Percentiles rank a stretch among this genome's conserved stretches.
Conservation (phyloP, 129 eudicot species). For the Ambrosia artemisiifolia region DNA sequence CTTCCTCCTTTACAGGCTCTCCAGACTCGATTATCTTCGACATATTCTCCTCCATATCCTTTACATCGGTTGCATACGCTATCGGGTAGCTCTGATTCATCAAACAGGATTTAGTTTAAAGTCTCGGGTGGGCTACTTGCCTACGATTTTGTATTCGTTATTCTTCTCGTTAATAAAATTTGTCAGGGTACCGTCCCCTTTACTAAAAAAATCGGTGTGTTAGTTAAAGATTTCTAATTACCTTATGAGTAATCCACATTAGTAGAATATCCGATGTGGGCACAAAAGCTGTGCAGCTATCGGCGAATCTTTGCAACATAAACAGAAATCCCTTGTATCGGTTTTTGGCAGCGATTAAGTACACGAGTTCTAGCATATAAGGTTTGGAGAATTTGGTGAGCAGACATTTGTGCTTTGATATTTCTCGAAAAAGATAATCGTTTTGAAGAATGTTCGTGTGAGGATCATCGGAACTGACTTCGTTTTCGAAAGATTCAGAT, state of each 20-base stretch:
- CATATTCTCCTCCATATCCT: slow-evolving; percentile 66
- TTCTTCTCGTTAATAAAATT: too few species aligned
- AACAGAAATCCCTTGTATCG: slow-evolving; percentile 66
- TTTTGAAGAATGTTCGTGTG: background rate
- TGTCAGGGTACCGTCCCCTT: too few species aligned
- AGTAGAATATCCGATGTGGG: slow-evolving; percentile 81
- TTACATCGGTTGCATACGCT: slow-evolving; percentile 55
- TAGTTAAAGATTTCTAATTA: slow-evolving; percentile 13
- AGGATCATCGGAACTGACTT: slow-evolving; percentile 30
- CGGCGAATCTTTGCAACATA: slow-evolving; percentile 50
- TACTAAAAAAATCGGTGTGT: too few species aligned
- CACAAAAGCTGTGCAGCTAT: slow-evolving; percentile 46
- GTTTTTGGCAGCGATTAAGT: slow-evolving; percentile 70
- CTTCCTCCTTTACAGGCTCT: slow-evolving; percentile 51
- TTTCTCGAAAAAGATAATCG: slow-evolving; percentile 48
- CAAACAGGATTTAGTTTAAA: background rate
- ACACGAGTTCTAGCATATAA: slow-evolving; percentile 68
- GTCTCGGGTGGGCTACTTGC: too few species aligned
- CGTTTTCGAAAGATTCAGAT: slow-evolving; percentile 76
- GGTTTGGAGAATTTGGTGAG: slow-evolving; percentile 56
- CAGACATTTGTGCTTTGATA: slow-evolving; percentile 49
- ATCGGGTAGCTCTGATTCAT: slow-evolving; percentile 89
- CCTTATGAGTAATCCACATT: slow-evolving; percentile 96
- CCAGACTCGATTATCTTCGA: slow-evolving; percentile 47
- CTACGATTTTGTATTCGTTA: too few species aligned